Evolutionary conservation across 2,329 filamentous ascomycete species (phyloP).

Genomic region (Thelonectria blattea): DNA sequence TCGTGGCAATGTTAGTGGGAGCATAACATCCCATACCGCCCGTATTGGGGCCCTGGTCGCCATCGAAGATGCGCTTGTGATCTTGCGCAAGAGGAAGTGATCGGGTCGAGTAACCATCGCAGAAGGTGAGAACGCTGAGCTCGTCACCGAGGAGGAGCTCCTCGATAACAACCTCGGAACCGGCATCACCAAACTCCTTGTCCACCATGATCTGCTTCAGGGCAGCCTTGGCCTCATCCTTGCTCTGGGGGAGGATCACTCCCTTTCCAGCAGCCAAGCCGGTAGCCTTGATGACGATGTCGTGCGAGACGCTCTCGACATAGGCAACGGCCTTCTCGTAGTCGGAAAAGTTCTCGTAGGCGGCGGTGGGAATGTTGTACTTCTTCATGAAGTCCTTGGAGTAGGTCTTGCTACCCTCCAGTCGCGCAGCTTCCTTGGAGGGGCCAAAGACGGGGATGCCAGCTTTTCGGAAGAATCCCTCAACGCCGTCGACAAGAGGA

Average conservation of each 20-base stretch:
- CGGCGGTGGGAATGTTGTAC: constrained; percentile 87
- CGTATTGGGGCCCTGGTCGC: constrained; percentile 89
- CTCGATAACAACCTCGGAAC: constrained; percentile 92
- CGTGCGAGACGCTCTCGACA: constrained; percentile 71
- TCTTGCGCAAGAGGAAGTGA: constrained; percentile 92
- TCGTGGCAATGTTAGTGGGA: constrained; percentile 80
- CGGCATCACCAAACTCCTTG: constrained; percentile 84
- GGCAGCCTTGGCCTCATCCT: constrained; percentile 81
- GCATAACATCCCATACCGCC: constrained; percentile 98
- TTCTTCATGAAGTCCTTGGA: constrained; percentile 98
- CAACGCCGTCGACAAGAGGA: constrained; percentile 90
- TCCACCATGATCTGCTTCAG: constrained; percentile 91
- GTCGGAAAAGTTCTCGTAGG: constrained; percentile 85
- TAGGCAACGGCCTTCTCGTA: constrained; percentile 77
- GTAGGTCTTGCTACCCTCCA: constrained; percentile 97
- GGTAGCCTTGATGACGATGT: constrained; percentile 91
- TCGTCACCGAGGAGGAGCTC: constrained; percentile 93
- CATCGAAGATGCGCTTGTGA: constrained; percentile 93
- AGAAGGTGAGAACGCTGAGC: constrained; percentile 88
- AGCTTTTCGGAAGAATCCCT: constrained; percentile 76
- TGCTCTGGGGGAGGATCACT: constrained; percentile 84
- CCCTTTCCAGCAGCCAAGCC: constrained; percentile 95
- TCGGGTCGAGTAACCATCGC: constrained; percentile 83
- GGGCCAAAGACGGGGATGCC: constrained; percentile 88
- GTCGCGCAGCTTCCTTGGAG: constrained; percentile 78